Evolutionary conservation across 768 basidiomycete genomes (phyloP), one percentile per base, ranked within the genome.

Genomic region (Trichaptum fuscoviolaceum): DNA sequence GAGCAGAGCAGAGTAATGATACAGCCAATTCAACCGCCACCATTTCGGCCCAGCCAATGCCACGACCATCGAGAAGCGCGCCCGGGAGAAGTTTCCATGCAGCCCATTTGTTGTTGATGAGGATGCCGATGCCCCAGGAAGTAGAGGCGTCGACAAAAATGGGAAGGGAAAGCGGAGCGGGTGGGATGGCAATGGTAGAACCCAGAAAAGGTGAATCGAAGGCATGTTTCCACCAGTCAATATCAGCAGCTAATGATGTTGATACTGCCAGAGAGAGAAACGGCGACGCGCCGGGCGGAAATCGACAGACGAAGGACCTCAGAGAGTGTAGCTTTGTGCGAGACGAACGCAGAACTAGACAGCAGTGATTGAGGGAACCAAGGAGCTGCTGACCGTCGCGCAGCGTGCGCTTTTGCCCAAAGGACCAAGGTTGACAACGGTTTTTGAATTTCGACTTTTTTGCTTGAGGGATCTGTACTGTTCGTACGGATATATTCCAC

Each of bases 31-130:
- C 81, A 0, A 82, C 73, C 0, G 79, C 82, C 0, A 79, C 75
- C 72, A 82, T 77, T 70, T 83, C 82, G 0, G 77, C 79, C 82
- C 82, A 84, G 6, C 77, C 76, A 23, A 81, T 83, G 65, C 77
- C 70, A 7, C 77, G 57, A 8, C 74, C 73, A 0, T 72, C 64
- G 3, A 62, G 36, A 18, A 70, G 68, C 77, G 78, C 79, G 7
- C 77, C 76, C 0, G 67, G 58, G 20, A 64, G 71, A 12, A 82
- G 70, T 27, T 73, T 69, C 82, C 80, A 84, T 0, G 82, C 76
- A 0, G 78, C 68, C 81, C 81, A 84, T 1, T 62, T 58, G 0
- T 70, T 70, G 7, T 76, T 67, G 2, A 76, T 64, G 0, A 78
- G 57, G 10, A 84, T 70, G 0, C 83, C 82, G 20, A 83, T 80